phyloP scores from a whole-genome alignment of 768 basidiomycete species.

The Omphalotus guepiniiformis region DNA sequence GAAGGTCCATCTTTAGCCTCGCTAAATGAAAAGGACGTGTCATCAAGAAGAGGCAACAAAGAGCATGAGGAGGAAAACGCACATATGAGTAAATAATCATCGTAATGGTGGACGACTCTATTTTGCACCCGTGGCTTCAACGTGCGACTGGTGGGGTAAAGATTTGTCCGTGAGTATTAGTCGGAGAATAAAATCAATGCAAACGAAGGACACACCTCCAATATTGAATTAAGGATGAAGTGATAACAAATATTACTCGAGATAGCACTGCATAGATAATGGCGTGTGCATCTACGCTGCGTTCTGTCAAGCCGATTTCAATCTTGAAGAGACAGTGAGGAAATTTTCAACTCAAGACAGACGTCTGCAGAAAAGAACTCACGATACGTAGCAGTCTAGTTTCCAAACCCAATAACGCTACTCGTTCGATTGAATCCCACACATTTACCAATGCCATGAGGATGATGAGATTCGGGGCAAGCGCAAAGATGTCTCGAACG shows the following conservation, averaged over 20 bases:
- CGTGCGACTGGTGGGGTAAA: not conserved
- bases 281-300: not conserved
- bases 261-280: not conserved
- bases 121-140: not conserved
- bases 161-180: not conserved
- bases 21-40: too few species aligned
- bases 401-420: not conserved
- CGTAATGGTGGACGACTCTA: not conserved
- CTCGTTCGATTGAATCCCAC: not conserved
- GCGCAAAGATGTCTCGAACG: not conserved
- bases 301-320: not conserved
- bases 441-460: not conserved
- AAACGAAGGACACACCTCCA: slow-evolving; percentile 1
- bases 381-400: not conserved
- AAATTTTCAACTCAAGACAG: not conserved
- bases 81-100: slow-evolving; percentile 1
- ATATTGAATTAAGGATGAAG: not conserved
- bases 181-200: not conserved
- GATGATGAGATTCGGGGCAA: not conserved
- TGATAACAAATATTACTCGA: not conserved
- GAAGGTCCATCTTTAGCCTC: slow-evolving; percentile 2
- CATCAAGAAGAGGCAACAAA: not conserved
- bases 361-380: not conserved
- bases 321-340: not conserved
- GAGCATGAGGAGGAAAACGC: not conserved